Conservation (phyloP, 257 asterid species). For the Echium plantagineum region DNA sequence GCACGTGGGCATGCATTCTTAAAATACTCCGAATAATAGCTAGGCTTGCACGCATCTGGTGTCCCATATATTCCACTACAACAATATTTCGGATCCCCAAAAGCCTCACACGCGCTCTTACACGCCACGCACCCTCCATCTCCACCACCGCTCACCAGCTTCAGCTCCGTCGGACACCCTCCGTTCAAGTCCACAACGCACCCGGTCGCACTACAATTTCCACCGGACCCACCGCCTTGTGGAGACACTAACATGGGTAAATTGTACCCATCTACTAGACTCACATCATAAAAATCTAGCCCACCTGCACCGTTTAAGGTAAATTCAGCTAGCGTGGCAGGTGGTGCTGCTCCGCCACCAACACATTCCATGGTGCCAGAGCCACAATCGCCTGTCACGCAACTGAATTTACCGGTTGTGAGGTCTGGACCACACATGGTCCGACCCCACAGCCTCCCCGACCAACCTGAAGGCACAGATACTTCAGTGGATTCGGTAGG, state of each 20-base stretch:
- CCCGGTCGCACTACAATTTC: slow-evolving; percentile 52
- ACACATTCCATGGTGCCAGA: slow-evolving; percentile 46
- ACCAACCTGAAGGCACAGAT: slow-evolving; percentile 46
- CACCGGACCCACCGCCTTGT: slow-evolving; percentile 31
- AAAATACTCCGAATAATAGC: slow-evolving; percentile 19
- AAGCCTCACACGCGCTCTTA: slow-evolving; percentile 45
- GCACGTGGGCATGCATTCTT: slow-evolving; percentile 43
- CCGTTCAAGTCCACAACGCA: slow-evolving; percentile 50
- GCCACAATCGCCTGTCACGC: slow-evolving; percentile 64
- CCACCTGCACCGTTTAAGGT: slow-evolving; percentile 62
- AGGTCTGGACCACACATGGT: slow-evolving; percentile 39
- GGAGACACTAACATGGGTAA: slow-evolving; percentile 64
- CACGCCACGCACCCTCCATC: slow-evolving; percentile 39
- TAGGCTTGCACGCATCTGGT: slow-evolving; percentile 31
- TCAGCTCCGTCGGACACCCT: slow-evolving; percentile 52
- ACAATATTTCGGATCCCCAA: slow-evolving; percentile 22
- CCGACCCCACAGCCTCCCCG: slow-evolving; percentile 72
- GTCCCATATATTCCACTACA: slow-evolving; percentile 28
- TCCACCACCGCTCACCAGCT: slow-evolving; percentile 16
- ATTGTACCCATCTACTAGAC: slow-evolving; percentile 77
- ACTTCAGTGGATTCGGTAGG: slow-evolving; percentile 34
- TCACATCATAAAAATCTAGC: slow-evolving; percentile 64
- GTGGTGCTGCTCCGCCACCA: slow-evolving; percentile 53
- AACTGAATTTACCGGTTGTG: slow-evolving; percentile 37
- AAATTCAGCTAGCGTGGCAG: slow-evolving; percentile 69